Base-by-base conservation (phyloP, 495 filamentous ascomycete genomes). In the Xylaria curta region DNA sequence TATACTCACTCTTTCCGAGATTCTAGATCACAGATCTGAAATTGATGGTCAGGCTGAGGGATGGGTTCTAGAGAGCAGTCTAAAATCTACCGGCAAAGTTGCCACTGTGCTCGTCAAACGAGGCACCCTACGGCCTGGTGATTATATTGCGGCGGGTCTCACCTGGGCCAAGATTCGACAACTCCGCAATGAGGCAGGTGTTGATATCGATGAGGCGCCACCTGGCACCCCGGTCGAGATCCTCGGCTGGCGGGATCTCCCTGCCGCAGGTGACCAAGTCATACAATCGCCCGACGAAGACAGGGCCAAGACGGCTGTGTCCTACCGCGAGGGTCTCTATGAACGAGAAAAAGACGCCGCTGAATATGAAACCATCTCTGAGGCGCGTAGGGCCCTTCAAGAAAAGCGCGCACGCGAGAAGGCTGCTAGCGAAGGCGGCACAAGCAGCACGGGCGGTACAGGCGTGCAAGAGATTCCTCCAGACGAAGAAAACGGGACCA, bases 61-160 rank as follows among this genome's bases (percentile, higher is more conserved):
- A 13, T 97, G 95, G 94, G 87, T 98, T 0, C 86, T 99, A 9
- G 97, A 99, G 82, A 93, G 91, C n/a, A 92, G 90, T 31, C 94
- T 95, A 38, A 97, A 97, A 82, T 89, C 88, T 33, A 89, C 91
- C 66, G 96, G 97, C 8, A 92, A 93, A 68, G 91, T 94, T 31
- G 95, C 97, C 33, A 97, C 97, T 1, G 89, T 97, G 4, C 89
- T 99, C 3, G 90, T 99, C 58, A 90, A 93, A 69, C 89, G 93
- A 31, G 97, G 97, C 47, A 98, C 95, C 0, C 84, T 99, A 13
- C 87, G 90, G 1, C 83, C 85, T 0, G 96, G 97, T 9, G 92
- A 97, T 78, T 87, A 92, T 69, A 88, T 99, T 71, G 94, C 97
- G 15, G 97, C 97, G 0, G 97, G 96, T 26, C 87, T 85, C 10